Conservation (phyloP, 1,139 yeast genomes). For the Trichomonascaceae sp. region DNA sequence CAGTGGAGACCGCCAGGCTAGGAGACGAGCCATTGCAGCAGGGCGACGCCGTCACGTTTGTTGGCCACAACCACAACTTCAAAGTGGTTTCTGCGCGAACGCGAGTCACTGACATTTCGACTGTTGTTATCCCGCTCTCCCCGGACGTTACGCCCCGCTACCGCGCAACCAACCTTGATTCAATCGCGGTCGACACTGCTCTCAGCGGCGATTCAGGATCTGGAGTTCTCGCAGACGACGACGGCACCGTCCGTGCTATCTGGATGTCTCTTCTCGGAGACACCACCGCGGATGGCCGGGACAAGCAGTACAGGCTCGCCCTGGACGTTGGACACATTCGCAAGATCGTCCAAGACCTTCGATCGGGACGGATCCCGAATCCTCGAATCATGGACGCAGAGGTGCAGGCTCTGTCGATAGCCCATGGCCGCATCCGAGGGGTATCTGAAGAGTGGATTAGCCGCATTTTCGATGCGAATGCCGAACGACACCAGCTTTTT, state of each 20-base stretch:
- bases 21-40: constrained; percentile 46
- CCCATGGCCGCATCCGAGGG: constrained; percentile 73
- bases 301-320: constrained; percentile 65
- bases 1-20: constrained; percentile 51
- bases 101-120: constrained; percentile 60
- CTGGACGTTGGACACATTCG: constrained; percentile 54
- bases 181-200: constrained; percentile 61
- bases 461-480: constrained; percentile 40
- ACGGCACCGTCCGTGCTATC: constrained; percentile 69
- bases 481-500: constrained; percentile 60
- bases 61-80: constrained; percentile 65
- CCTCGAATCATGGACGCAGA: constrained; percentile 69
- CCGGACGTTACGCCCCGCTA: constrained; percentile 51
- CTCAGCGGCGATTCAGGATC: constrained; percentile 64
- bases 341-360: constrained; percentile 43
- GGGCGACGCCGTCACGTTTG: constrained; percentile 63
- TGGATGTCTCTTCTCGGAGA: constrained; percentile 82
- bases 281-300: constrained; percentile 38
- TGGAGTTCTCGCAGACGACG: constrained; percentile 66
- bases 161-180: constrained; percentile 74
- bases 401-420: constrained; percentile 52
- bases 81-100: constrained; percentile 68
- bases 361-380: constrained; percentile 39
- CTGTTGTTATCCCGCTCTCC: constrained; percentile 62
- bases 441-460: constrained; percentile 76